phyloP scores from a whole-genome alignment of 2,329 filamentous ascomycete genomes.

The Fusarium tjaetaba region DNA sequence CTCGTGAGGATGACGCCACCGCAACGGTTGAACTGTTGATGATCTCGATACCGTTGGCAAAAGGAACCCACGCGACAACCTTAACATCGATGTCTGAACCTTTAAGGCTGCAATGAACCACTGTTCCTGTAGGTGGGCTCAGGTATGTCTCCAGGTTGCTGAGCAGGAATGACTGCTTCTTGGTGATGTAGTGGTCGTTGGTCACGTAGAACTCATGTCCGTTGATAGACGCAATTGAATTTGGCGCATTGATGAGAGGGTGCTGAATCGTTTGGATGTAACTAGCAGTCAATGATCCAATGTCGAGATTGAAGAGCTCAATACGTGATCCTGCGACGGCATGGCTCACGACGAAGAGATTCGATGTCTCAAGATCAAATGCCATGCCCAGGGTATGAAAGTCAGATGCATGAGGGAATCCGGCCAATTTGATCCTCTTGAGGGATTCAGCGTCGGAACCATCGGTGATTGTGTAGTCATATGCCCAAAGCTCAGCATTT shows the following conservation, averaged over 20 bases:
- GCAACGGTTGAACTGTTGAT: slow-evolving; percentile 52
- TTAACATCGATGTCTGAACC: slow-evolving; percentile 29
- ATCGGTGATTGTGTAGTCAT: slow-evolving; percentile 47
- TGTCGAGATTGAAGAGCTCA: slow-evolving; percentile 53
- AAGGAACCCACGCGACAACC: slow-evolving; percentile 49
- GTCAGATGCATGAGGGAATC: slow-evolving; percentile 43
- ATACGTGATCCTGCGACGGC: slow-evolving; percentile 48
- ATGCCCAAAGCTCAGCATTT: slow-evolving; percentile 49
- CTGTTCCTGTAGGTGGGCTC: slow-evolving; percentile 45
- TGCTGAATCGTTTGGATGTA: slow-evolving; percentile 52
- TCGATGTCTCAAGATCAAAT: slow-evolving; percentile 48
- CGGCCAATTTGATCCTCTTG: slow-evolving; percentile 31
- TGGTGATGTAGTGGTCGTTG: slow-evolving; percentile 52
- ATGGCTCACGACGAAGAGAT: slow-evolving; percentile 53
- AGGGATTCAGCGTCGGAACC: slow-evolving; percentile 32
- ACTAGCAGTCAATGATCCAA: slow-evolving; percentile 46
- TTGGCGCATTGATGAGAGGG: slow-evolving; percentile 51
- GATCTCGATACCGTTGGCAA: slow-evolving; percentile 55
- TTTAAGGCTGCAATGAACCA: no score
- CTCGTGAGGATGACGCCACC: slow-evolving; percentile 48
- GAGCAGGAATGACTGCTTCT: slow-evolving; percentile 38
- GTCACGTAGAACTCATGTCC: slow-evolving; percentile 53
- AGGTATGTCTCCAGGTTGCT: slow-evolving; percentile 49
- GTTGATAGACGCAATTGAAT: slow-evolving; percentile 50
- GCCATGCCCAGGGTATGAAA: slow-evolving; percentile 55